Evolutionary conservation across 148 eudicot species (phyloP), one percentile per base, ranked within the genome.

Genomic region (Limonium bicolor): DNA sequence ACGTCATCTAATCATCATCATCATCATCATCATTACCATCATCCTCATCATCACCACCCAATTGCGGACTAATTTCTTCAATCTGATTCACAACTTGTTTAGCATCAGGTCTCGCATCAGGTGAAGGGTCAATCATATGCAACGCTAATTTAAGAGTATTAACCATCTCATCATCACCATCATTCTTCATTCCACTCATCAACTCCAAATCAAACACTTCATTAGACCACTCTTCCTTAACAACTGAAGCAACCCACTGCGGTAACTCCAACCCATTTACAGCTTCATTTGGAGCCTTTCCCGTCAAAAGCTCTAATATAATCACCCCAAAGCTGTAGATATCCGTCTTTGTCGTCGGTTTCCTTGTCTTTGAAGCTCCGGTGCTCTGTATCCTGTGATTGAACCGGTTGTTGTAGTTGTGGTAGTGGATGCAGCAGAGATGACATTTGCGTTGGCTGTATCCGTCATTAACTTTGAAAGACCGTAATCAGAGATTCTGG

Each of bases 241-340:
- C 85, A 3, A 72, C 64, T 0, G 94, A 79, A 1, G 94, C 84
- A n/a, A 84, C 94, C 94, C 94, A 84, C 38, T 76, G 81, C 0
- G 94, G 94, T 58, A 84, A 58, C 55, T 84, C 84, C 9, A 55
- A 72, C 13, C 88, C 88, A 14, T 78, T 70, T 71, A 69, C 67
- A 5, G 80, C 83, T 48, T 76, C 88, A 0, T 84, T 43, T 0
- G 94, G 85, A 2, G 95, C 66, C 42, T 80, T 84, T 13, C 95
- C 95, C 8, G 95, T 84, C 14, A 84, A 44, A 20, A 84, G 85
- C 55, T 84, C 95, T 22, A 84, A 39, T 11, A 84, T 40, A 40
- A 84, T 77, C 34, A 84, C 79, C 2, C 96, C 96, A 0, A 82
- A 82, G 56, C 88, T 78, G 80, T 73, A 87, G 13, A 87, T 61